These are phyloP conservation scores for Hyparrhenia diplandra DNA, from an alignment of 176 grass and related monocot genomes.

Conservation along the genomic window DNA sequence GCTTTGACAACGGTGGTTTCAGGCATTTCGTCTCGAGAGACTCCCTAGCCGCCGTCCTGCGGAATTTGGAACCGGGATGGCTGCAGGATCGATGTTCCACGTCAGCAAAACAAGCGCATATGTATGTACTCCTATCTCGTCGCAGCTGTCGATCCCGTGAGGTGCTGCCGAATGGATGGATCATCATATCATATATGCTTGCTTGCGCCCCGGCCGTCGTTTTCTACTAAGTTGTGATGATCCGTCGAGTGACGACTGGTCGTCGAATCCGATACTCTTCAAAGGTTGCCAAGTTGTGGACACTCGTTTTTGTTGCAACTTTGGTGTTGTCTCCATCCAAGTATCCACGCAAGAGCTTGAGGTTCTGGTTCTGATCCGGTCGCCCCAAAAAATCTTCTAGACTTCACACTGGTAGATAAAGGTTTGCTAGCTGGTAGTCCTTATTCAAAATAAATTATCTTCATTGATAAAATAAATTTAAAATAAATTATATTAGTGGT, in stretches of 20 bases:
- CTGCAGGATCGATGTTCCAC: neutral
- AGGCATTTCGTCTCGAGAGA: neutral
- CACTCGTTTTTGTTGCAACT: neutral
- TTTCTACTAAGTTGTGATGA: too few species aligned
- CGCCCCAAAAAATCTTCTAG: neutral
- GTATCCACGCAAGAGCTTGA: neutral
- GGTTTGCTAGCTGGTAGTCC: too few species aligned
- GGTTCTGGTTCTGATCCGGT: neutral
- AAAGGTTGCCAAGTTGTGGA: neutral
- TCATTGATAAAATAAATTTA: too few species aligned
- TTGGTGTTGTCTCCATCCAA: neutral
- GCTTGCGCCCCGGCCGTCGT: conserved; percentile 2
- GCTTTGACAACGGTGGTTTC: too few species aligned
- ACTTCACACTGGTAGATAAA: too few species aligned
- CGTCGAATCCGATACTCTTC: neutral
- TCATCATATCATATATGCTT: neutral
- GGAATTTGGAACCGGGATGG: neutral
- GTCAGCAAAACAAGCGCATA: too few species aligned
- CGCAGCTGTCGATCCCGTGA: neutral
- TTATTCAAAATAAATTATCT: too few species aligned
- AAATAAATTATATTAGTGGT: neutral
- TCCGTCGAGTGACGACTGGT: neutral
- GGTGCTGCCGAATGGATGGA: conserved; percentile 12
- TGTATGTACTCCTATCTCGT: too few species aligned
- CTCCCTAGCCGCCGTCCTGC: too few species aligned